Conservation (phyloP, 805 yeast genomes). For the Cyberlindnera nakhonratchasimensis region DNA sequence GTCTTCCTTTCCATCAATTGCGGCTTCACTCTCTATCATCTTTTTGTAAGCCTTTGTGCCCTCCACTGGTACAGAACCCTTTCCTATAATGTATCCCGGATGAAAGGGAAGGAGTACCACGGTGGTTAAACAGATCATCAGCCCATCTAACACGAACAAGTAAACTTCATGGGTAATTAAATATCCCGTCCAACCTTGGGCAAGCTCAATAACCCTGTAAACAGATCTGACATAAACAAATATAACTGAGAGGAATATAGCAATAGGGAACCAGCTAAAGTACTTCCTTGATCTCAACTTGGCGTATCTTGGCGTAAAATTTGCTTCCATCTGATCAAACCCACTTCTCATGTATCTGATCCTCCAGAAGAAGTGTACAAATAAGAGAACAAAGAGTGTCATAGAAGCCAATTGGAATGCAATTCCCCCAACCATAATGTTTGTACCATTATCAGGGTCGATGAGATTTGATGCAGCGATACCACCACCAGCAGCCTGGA, state of each 20-base stretch:
- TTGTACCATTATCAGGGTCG: slow-evolving; percentile 45
- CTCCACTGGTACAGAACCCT: slow-evolving; percentile 7
- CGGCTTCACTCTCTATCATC: too few relatives aligned
- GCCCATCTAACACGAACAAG: slow-evolving; percentile 59
- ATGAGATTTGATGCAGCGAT: slow-evolving; percentile 47
- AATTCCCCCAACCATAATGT: slow-evolving; percentile 73
- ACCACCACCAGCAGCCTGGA: slow-evolving; percentile 80
- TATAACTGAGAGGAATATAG: slow-evolving; percentile 44
- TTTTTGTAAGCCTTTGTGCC: too few relatives aligned
- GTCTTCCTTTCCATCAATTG: too few relatives aligned
- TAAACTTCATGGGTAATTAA: slow-evolving; percentile 60
- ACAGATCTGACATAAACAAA: slow-evolving; percentile 64
- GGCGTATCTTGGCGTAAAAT: slow-evolving; percentile 7
- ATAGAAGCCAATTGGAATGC: slow-evolving; percentile 71
- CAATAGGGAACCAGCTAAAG: slow-evolving; percentile 37
- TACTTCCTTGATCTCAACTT: slow-evolving; percentile 3
- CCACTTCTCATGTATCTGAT: slow-evolving; percentile 21
- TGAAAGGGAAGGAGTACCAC: slow-evolving; percentile 49
- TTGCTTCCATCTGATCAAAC: slow-evolving; percentile 1
- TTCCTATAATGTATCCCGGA: slow-evolving; percentile 56
- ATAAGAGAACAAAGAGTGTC: slow-evolving; percentile 51
- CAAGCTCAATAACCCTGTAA: slow-evolving; percentile 69
- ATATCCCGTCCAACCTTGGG: slow-evolving; percentile 68
- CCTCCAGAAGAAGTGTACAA: slow-evolving; percentile 43
- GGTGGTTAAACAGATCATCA: slow-evolving; percentile 54